phyloP scores from a whole-genome alignment of 768 basidiomycete genomes.

The Neoboletus subvelutipes region DNA sequence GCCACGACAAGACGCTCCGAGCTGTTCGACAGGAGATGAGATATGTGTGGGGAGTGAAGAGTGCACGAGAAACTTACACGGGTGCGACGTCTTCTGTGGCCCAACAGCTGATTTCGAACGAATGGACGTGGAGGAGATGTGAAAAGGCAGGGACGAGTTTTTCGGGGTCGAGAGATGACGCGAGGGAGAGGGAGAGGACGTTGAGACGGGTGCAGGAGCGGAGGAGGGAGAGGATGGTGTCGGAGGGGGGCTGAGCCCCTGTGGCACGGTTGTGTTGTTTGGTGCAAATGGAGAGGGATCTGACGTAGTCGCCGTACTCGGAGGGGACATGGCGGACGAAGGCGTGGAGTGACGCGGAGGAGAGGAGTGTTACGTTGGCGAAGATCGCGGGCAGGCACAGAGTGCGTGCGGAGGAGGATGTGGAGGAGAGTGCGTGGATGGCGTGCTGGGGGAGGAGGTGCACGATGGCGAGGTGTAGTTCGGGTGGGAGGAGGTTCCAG shows the following conservation, averaged over 20 bases:
- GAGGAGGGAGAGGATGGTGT: slow-evolving; percentile 52
- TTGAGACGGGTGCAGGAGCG: slow-evolving; percentile 45
- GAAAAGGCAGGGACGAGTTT: slow-evolving; percentile 24
- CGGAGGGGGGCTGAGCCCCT: slow-evolving; percentile 37
- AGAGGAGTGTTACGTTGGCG: slow-evolving; percentile 52
- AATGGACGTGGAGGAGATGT: slow-evolving; percentile 14
- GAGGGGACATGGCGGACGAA: slow-evolving; percentile 61
- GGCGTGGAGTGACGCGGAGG: slow-evolving; percentile 43
- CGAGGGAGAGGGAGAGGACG: slow-evolving; percentile 28
- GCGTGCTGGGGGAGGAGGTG: slow-evolving; percentile 46
- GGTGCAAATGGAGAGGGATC: slow-evolving; percentile 46
- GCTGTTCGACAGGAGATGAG: slow-evolving; percentile 7
- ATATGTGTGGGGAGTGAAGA: not conserved
- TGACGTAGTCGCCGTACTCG: slow-evolving; percentile 52
- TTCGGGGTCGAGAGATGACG: slow-evolving; percentile 22
- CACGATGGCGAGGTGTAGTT: slow-evolving; percentile 62
- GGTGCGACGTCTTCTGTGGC: slow-evolving; percentile 36
- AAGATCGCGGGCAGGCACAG: slow-evolving; percentile 60
- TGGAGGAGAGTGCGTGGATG: slow-evolving; percentile 46
- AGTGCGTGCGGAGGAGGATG: slow-evolving; percentile 49
- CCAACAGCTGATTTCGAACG: slow-evolving; percentile 24
- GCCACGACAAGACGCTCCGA: slow-evolving; percentile 66
- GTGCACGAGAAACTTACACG: slow-evolving; percentile 31
- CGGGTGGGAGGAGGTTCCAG: slow-evolving; percentile 63
- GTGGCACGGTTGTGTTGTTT: slow-evolving; percentile 31